Base-by-base conservation (phyloP, 2,329 filamentous ascomycete species). In the Colletotrichum lupini region DNA sequence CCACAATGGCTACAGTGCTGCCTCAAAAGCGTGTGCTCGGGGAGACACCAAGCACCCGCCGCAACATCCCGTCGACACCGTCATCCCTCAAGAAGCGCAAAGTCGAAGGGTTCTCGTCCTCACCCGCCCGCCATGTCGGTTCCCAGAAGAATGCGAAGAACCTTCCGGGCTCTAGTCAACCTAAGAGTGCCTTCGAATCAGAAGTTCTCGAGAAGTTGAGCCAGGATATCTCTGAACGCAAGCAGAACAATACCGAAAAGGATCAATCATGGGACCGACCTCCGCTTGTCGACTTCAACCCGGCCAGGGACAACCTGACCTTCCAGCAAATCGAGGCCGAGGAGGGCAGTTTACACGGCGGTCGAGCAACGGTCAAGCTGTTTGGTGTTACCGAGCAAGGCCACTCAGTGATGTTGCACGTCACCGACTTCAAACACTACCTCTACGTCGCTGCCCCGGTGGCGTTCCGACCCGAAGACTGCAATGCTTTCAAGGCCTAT, bases 311-410 rank as follows among this genome's bases (percentile, higher is more conserved):
- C 76, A 92, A 85, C 76, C 86, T 99, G n/a, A 91, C 90, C 76
- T 98, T 99, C 80, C 97, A 99, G 84, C 93, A 97, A 79, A 99
- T 99, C 77, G 97, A 99, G 79, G 93, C 92, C 1, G 95, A 98
- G 80, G 96, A 99, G 81, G 96, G 97, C 24, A 93, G 91, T 4
- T 82, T 98, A 1, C 86, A 92, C 80, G 94, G 94, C 61, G 94
- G 94, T 24, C 92, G 84, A 79, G 87, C 94, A 0, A 92, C 94
- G 0, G 90, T 99, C 70, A 97, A 97, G 85, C 88, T 99, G 24
- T 99, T 98, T 83, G 97, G 97, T 78, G 95, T 98, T 4, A 98
- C 95, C 1, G 83, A 90, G 78, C 82, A 87, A 74, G 97, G 97
- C 67, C 93, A 99, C 83, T 99, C 97, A 3, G 95, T 98, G 52